phyloP scores from a whole-genome alignment of 305 asterid genomes.

The Euphrasia arctica region DNA sequence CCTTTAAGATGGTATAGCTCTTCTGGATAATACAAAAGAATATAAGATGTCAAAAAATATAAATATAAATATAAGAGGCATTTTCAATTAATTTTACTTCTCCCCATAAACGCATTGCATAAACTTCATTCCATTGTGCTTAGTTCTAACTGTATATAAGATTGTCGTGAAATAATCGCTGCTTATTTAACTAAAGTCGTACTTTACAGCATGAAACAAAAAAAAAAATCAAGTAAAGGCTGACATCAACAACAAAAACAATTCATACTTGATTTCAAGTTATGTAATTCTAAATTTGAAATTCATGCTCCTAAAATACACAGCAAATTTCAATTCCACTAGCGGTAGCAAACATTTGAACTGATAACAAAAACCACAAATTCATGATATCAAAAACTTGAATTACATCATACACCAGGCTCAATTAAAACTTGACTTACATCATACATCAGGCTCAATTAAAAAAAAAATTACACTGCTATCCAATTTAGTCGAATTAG shows the following conservation, averaged over 20 bases:
- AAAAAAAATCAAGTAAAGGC: not conserved
- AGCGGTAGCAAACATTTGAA: too few relatives aligned
- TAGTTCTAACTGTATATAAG: not conserved
- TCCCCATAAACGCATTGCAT: conserved; percentile 14
- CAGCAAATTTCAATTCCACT: not conserved
- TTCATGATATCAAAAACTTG: too few relatives aligned
- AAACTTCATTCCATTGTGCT: conserved; percentile 9
- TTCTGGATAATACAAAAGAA: conserved; percentile 45
- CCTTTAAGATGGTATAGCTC: conserved; percentile 72
- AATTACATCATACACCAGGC: not conserved
- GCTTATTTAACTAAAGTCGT: conserved; percentile 9
- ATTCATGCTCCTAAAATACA: conserved; percentile 12
- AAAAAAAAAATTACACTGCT: conserved; percentile 11
- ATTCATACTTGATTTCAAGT: conserved; percentile 9
- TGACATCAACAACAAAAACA: conserved; percentile 5
- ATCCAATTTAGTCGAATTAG: conserved; percentile 19
- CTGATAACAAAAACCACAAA: too few relatives aligned
- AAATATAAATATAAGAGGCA: conserved; percentile 9
- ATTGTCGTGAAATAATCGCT: not conserved
- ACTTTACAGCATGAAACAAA: conserved; percentile 18
- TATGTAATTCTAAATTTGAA: conserved; percentile 15
- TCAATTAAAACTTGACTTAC: conserved; percentile 8
- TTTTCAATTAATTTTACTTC: conserved; percentile 10
- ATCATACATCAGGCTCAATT: conserved; percentile 17
- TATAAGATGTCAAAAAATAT: conserved; percentile 3